phyloP scores from a whole-genome alignment of 192 early-diverging fungal genomes.

The Allomyces javanicus region DNA sequence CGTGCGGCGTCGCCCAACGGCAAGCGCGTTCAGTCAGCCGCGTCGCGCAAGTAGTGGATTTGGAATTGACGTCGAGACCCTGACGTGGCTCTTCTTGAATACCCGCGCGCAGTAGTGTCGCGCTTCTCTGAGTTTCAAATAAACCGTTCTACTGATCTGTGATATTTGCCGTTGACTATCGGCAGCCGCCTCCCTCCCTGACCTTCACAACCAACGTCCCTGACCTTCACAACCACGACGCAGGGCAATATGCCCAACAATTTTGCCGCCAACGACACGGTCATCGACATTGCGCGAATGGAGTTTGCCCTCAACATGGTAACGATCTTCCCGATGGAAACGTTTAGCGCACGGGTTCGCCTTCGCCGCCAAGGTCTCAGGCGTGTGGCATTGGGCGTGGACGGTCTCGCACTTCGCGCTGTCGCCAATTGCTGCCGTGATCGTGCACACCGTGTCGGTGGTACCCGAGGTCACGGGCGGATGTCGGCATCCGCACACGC shows the following conservation, averaged over 20 bases:
- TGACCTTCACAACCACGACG: conserved; percentile 67
- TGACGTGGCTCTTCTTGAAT: too few relatives aligned
- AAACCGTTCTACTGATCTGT: too few relatives aligned
- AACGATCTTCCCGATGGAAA: conserved; percentile 73
- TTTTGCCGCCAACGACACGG: conserved; percentile 51
- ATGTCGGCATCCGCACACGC: background rate
- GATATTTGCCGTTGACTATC: too few relatives aligned
- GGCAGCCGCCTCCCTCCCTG: too few relatives aligned
- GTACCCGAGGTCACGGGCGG: background rate
- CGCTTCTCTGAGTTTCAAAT: too few relatives aligned
- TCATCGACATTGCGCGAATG: conserved; percentile 72
- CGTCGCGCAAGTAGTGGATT: too few relatives aligned
- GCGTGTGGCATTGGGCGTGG: background rate
- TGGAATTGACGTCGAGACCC: too few relatives aligned
- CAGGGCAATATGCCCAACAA: conserved; percentile 76
- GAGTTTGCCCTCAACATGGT: conserved; percentile 90
- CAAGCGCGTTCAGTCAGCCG: too few relatives aligned
- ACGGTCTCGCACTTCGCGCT: background rate
- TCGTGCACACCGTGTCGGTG: background rate
- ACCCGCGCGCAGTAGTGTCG: too few relatives aligned
- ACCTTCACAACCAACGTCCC: too few relatives aligned
- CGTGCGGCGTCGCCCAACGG: too few relatives aligned
- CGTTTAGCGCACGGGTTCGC: conserved; percentile 51
- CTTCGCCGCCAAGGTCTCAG: too few relatives aligned
- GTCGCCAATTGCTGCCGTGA: background rate